Evolutionary conservation across 768 basidiomycete genomes (phyloP), one percentile per base, ranked within the genome.

Genomic region (Psilocybe tampanensis): DNA sequence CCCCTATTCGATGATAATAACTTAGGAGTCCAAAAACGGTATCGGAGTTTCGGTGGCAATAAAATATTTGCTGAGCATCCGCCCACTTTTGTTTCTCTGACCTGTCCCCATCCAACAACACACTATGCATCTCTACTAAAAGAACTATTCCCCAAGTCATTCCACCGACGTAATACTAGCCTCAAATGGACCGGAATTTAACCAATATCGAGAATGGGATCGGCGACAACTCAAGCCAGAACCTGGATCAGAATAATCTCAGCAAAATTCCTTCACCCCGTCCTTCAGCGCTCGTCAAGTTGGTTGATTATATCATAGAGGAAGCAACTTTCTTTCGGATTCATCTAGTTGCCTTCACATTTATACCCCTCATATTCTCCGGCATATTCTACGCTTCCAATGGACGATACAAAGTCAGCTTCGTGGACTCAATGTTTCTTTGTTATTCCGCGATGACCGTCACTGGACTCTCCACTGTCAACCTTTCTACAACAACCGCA

Each of bases 371-470:
- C 26, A 69, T 90, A 47, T 70, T 78, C 23, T 81, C 84, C 12
- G 84, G 73, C 3, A 83, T 93, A 29, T 86, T 90, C 71, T 91
- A 84, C 64, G 87, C 74, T 1, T 80, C 72, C 34, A 89, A 89
- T 71, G 88, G 83, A 0, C 72, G 70, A 15, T 83, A 74, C 59
- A 71, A 65, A 21, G 70, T 86, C 56, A 68, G 69, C 13, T 88
- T 78, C 63, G 52, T 86, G 53, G 86, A 89, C 64, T 73, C 78
- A 0, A 65, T 88, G 53, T 89, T 86, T 70, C 70, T 85, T n/a
- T 84, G 81, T 63, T 84, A 84, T 55, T 83, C 80, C 2, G 79
- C 84, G 1, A 79, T 83, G 76, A 83, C 82, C 0, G 80, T 78
- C 0, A 80, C 79, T 21, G 80, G 79, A 8, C 68, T 80, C 33